Base-by-base conservation (phyloP, 495 filamentous ascomycete genomes). In the Astrothelium subdiscretum region DNA sequence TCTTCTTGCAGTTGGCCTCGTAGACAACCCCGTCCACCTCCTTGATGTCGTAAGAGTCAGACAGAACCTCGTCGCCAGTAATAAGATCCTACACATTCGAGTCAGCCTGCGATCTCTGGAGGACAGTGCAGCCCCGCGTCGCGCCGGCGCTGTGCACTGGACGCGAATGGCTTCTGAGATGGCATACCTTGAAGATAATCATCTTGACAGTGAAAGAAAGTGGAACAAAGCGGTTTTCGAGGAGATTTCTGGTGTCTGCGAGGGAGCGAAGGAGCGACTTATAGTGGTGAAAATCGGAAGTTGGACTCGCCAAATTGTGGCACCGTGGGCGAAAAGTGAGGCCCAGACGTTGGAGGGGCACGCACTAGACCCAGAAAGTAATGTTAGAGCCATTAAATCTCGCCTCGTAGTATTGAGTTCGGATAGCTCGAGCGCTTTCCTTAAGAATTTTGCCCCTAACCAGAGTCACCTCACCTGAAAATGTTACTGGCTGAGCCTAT, bases 11-110 rank as follows among this genome's bases (percentile, higher is more conserved):
- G 76, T 98, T 87, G 67, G 84, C 85, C 76, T 97, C 91, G 73
- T 89, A 96, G 67, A 87, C 85, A 68, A 86, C 77, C 59, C 81
- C 84, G 72, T 91, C 89, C 68, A 92, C 78, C 73, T 85, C 78
- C 65, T 83, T 87, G 64, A 95, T 69, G 61, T 88, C 77, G 79
- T 87, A 97, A 69, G 88, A 92, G 74, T 97, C 95, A 69, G 94
- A 91, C 84, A 97, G 83, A 75, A 97, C 82, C 86, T 97, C 94
- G 76, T 97, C 94, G 61, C 82, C 90, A 76, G 85, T 87, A 75
- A 97, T 76, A 66, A 91, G 78, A 77, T 97, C 94, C 94, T 98
- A 65, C 13, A 68, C 27, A 54, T 20, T 31, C 52, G 43, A 57
- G 18, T 51, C 48, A 69, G 31, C 63, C 57, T 62, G 62, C 38